Percentiles rank a stretch among this genome's conserved stretches.
phyloP scores from a whole-genome alignment of 1,139 yeast genomes.

The Debaryomyces robertsiae region DNA sequence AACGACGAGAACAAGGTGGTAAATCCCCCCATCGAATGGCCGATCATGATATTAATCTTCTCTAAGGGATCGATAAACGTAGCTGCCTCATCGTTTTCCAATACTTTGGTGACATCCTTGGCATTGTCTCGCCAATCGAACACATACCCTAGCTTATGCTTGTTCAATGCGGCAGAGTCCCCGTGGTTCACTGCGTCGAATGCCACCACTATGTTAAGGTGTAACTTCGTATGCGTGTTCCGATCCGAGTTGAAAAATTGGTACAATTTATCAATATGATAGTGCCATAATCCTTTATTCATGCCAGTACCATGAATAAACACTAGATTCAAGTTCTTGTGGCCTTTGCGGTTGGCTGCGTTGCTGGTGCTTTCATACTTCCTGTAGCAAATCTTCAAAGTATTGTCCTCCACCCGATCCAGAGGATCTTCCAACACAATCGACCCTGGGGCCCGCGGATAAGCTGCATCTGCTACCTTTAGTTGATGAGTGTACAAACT shows the following conservation, averaged over 20 bases:
- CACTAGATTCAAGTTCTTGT: conserved; percentile 30
- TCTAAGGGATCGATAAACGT: conserved; percentile 26
- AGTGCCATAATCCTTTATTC: conserved; percentile 59
- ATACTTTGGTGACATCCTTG: conserved; percentile 49
- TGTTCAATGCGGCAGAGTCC: conserved; percentile 54
- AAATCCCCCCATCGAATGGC: conserved; percentile 70
- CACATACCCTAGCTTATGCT: conserved; percentile 47
- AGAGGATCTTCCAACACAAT: conserved; percentile 9
- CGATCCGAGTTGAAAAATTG: conserved; percentile 17
- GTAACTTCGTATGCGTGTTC: conserved; percentile 2
- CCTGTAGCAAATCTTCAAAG: conserved; percentile 27
- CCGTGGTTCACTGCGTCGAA: conserved; percentile 60
- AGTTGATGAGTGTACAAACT: conserved; percentile 7
- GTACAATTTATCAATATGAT: conserved; percentile 46
- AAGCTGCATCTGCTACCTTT: conserved; percentile 7
- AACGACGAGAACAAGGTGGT: conserved; percentile 46
- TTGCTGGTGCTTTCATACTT: conserved; percentile 20
- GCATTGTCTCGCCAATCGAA: conserved; percentile 62
- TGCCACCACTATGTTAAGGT: conserved; percentile 37
- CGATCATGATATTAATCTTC: conserved; percentile 43
- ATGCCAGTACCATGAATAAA: conserved; percentile 65
- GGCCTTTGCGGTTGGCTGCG: background rate
- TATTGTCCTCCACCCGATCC: conserved; percentile 14
- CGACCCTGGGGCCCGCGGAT: conserved; percentile 10
- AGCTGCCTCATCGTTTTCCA: conserved; percentile 31